A percentile compares a stretch with the other conserved stretches of the same genome.
Evolutionary conservation across 2,329 filamentous ascomycete species (phyloP).

Genomic region (Drechmeria coniospora): DNA sequence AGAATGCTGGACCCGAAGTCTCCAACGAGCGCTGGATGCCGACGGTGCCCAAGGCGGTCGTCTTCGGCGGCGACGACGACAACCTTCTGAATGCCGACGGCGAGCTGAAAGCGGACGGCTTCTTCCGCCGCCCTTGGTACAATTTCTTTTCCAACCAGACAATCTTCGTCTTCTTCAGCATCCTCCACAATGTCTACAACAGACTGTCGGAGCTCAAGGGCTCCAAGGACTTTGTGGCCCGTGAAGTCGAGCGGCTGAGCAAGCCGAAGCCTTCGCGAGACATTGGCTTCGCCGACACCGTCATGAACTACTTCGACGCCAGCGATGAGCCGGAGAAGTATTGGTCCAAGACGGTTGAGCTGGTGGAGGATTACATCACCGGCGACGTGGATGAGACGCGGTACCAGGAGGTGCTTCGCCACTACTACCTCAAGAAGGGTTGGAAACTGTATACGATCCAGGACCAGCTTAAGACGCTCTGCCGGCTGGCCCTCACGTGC

Average conservation of each 20-base stretch:
- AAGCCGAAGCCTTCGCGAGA: conserved; percentile 67
- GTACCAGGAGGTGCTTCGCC: conserved; percentile 80
- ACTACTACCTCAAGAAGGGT: conserved; percentile 79
- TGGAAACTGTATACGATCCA: conserved; percentile 92
- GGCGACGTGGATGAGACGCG: conserved; percentile 68
- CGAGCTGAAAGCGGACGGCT: conserved; percentile 60
- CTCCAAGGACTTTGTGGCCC: conserved; percentile 55
- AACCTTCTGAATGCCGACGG: conserved; percentile 40
- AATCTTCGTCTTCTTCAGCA: conserved; percentile 86
- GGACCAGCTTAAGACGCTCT: conserved; percentile 69
- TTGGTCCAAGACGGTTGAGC: conserved; percentile 70
- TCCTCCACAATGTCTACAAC: conserved; percentile 82
- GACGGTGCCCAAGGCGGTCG: conserved; percentile 38
- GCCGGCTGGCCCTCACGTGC: conserved; percentile 67
- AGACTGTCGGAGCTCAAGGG: conserved; percentile 73
- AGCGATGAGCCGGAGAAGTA: conserved; percentile 49
- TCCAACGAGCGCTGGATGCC: conserved; percentile 52
- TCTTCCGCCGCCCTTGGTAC: conserved; percentile 66
- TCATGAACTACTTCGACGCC: conserved; percentile 60
- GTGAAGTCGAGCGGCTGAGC: conserved; percentile 58
- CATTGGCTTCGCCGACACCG: conserved; percentile 69
- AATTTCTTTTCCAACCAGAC: conserved; percentile 86
- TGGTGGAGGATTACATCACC: conserved; percentile 76
- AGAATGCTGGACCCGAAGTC: conserved; percentile 43
- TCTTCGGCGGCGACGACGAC: conserved; percentile 37